Conservation (phyloP, 768 basidiomycete genomes). For the Leccinum pellstonianum region DNA sequence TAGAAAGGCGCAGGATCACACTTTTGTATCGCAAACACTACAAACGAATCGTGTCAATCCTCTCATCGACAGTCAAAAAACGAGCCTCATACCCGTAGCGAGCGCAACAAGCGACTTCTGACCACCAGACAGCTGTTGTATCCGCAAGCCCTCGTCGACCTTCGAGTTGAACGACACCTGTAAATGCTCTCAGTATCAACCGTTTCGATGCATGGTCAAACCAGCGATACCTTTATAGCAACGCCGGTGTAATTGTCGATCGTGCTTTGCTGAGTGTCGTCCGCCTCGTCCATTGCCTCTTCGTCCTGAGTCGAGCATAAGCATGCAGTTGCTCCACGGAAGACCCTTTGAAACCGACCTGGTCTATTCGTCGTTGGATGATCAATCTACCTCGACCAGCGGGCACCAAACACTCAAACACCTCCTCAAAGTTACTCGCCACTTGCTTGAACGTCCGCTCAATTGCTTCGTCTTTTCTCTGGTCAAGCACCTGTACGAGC, state of each 20-base stretch:
- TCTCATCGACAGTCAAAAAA: background rate
- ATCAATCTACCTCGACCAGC: conserved; percentile 89
- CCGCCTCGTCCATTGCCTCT: conserved; percentile 62
- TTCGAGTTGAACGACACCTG: conserved; percentile 99
- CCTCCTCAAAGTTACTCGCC: conserved; percentile 93
- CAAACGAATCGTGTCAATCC: conserved; percentile 3
- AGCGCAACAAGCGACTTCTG: conserved; percentile 97
- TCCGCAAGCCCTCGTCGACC: conserved; percentile 92
- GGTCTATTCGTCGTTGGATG: conserved; percentile 89
- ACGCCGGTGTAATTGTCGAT: conserved; percentile 97
- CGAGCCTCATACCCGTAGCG: conserved; percentile 65
- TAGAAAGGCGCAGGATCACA: conserved; percentile 99
- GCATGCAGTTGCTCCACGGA: background rate
- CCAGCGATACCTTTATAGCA: conserved; percentile 73
- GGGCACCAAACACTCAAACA: conserved; percentile 95
- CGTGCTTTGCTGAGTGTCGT: conserved; percentile 67
- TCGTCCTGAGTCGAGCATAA: conserved; percentile 52
- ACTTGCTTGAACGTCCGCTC: conserved; percentile 99
- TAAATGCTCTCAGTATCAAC: background rate
- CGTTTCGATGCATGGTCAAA: background rate
- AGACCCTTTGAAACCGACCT: conserved; percentile 39
- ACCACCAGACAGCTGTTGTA: conserved; percentile 95
- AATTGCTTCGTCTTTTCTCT: conserved; percentile 97
- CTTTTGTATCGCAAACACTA: conserved; percentile 98
- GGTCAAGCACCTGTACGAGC: conserved; percentile 90